Evolutionary conservation across 2,329 filamentous ascomycete genomes (phyloP).

Genomic region (Alternaria consortialis): DNA sequence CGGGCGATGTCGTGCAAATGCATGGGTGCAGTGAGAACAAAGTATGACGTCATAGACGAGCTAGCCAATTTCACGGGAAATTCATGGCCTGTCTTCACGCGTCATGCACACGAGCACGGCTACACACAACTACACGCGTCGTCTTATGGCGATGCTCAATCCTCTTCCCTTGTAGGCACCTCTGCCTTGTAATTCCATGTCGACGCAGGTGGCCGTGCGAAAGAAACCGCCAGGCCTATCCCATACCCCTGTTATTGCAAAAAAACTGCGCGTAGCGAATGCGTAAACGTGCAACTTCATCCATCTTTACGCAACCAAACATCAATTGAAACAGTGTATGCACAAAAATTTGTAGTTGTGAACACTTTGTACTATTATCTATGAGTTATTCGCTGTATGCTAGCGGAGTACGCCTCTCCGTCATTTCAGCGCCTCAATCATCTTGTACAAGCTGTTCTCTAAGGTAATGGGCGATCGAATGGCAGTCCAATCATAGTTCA

Average conservation of each 20-base stretch:
- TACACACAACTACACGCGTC: not conserved
- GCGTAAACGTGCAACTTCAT: not conserved
- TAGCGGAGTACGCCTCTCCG: not conserved
- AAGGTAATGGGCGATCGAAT: conserved; percentile 41
- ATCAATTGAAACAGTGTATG: not conserved
- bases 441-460: conserved; percentile 45
- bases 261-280: not conserved
- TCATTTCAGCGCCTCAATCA: conserved; percentile 38
- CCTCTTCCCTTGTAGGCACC: rapidly evolving
- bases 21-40: not conserved
- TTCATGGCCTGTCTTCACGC: not conserved
- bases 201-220: not conserved
- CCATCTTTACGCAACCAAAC: not conserved
- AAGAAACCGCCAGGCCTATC: rapidly evolving
- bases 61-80: not conserved
- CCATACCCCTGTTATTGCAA: not conserved
- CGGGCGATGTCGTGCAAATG: not conserved
- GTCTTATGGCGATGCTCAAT: not conserved
- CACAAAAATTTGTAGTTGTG: not conserved
- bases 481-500: conserved; percentile 42
- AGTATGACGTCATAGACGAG: not conserved
- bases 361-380: not conserved
- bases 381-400: rapidly evolving
- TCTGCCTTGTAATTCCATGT: too few relatives aligned
- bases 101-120: not conserved